Evolutionary conservation across 2,329 filamentous ascomycete species (phyloP), one percentile per base, ranked within the genome.

Genomic region (Aspergillus sp.): DNA sequence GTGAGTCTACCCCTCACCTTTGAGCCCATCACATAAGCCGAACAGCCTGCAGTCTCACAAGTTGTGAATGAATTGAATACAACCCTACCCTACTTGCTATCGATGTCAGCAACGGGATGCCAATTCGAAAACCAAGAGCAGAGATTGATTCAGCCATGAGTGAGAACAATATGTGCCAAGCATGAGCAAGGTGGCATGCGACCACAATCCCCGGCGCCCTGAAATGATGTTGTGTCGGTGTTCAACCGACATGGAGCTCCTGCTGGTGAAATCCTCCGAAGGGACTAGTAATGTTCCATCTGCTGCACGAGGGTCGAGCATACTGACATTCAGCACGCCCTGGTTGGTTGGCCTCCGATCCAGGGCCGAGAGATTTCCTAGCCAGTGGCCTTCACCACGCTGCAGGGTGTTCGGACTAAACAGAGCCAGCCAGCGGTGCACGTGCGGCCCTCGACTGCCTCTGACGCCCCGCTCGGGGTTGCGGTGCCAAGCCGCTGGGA

Each of bases 341-440:
- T 50, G 25, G 25, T 50, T 50, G 47, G 47, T 27, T 50, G 15
- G 25, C 15, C 27, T 23, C 3, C 10, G 44, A 25, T 11, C 8
- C 5, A 25, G 21, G 41, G 11, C 44, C 44, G 44, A 30, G 8
- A n/a, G 7, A 30, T 2, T 49, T 30, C 44, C 44, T 49, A 15
- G 23, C 44, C 44, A 49, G 44, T 49, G 2, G 3, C 44, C 15
- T 49, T 17, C 4, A 36, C 32, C 23, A 49, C 21, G 25, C 23
- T 49, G 23, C 21, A 49, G 44, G 44, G 15, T 13, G 44, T 11
- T 49, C 21, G 21, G 23, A 50, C 8, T 32, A 50, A 50, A 55
- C 17, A 55, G 53, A 55, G 41, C 53, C 53, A 47, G 53, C 53
- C 39, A 55, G 15, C 19, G 39, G 39, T 38, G 53, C 53, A 55